Base-by-base conservation (phyloP, 306 rosid genomes). In the Argentina anserina region DNA sequence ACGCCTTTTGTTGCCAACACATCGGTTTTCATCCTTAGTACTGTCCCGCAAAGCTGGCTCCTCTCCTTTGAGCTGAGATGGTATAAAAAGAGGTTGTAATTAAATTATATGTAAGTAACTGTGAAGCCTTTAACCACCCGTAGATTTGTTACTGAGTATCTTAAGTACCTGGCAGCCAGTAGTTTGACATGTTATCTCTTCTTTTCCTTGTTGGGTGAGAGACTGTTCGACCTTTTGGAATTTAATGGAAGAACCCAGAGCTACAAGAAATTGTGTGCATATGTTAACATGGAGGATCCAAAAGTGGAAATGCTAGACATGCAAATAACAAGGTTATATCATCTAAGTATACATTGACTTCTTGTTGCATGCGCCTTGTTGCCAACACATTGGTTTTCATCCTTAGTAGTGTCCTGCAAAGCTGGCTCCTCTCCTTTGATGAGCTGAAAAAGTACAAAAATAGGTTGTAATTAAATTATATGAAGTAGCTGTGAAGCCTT, bases 311-410 rank as follows among this genome's bases (percentile, higher is more conserved):
- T 21, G 37, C 21, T 73, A 72, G 9, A 20, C 61, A n/a, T 8
- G 7, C 43, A 45, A 12, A 25, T 34, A 4, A 58, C 40, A 55
- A 20, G 50, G 1, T 46, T 39, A 58, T 45, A 72, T 79, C 43
- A 40, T 47, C 40, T 37, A 65, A 63, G 69, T 72, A 82, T 90
- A 89, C 97, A 90, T 85, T 63, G 86, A 65, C 90, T 85, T 85
- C 96, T 85, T 69, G 79, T 71, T 11, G 56, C 56, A 17, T 78
- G 82, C 67, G 83, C 85, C 77, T 74, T 78, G 55, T 64, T 86
- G 67, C 60, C 67, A 70, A 55, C 39, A 41, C 76, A 14, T 18
- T 81, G 65, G 71, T 76, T 83, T 40, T 76, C 89, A 20, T 71
- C 79, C 46, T 60, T 65, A 72, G 78, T 65, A 62, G 80, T 52